phyloP scores from a whole-genome alignment of 768 basidiomycete species.

The Mycena capillaripes region DNA sequence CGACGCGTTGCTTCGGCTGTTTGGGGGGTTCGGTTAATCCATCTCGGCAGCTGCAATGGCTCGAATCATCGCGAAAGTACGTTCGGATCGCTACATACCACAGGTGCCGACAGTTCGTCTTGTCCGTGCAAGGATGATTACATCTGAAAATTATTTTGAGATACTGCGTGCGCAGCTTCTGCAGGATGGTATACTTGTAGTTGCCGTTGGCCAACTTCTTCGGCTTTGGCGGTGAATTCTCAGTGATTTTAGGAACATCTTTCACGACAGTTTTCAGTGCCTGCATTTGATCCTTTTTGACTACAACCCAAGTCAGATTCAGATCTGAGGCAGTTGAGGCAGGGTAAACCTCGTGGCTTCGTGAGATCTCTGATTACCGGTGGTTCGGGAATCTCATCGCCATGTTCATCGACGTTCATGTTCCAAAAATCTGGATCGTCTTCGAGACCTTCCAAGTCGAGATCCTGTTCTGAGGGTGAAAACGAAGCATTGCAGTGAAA shows the following conservation, averaged over 20 bases:
- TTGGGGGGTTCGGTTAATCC: slow-evolving; percentile 69
- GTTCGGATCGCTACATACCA: slow-evolving; percentile 63
- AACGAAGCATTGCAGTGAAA: not conserved
- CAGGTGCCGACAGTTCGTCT: slow-evolving; percentile 78
- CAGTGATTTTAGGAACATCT: not conserved
- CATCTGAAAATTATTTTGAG: slow-evolving; percentile 61
- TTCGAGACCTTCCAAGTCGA: slow-evolving; percentile 76
- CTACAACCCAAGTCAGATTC: slow-evolving; percentile 5
- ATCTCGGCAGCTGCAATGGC: slow-evolving; percentile 74
- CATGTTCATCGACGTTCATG: slow-evolving; percentile 59
- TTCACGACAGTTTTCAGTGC: slow-evolving; percentile 8
- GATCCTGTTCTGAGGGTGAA: slow-evolving; percentile 59
- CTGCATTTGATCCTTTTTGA: slow-evolving; percentile 19
- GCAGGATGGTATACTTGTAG: slow-evolving; percentile 64
- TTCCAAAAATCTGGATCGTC: slow-evolving; percentile 80
- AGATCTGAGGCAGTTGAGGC: not conserved
- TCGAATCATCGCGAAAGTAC: not conserved
- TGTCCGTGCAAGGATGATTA: slow-evolving; percentile 86
- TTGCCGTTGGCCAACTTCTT: slow-evolving; percentile 73
- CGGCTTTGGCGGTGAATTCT: slow-evolving; percentile 29
- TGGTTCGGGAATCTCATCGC: slow-evolving; percentile 41
- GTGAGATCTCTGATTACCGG: slow-evolving; percentile 53
- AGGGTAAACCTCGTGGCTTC: slow-evolving; percentile 41
- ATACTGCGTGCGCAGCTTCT: not conserved
- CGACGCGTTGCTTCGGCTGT: slow-evolving; percentile 40